phyloP scores from a whole-genome alignment of 2,329 filamentous ascomycete species.

The Cladosporium sp. region DNA sequence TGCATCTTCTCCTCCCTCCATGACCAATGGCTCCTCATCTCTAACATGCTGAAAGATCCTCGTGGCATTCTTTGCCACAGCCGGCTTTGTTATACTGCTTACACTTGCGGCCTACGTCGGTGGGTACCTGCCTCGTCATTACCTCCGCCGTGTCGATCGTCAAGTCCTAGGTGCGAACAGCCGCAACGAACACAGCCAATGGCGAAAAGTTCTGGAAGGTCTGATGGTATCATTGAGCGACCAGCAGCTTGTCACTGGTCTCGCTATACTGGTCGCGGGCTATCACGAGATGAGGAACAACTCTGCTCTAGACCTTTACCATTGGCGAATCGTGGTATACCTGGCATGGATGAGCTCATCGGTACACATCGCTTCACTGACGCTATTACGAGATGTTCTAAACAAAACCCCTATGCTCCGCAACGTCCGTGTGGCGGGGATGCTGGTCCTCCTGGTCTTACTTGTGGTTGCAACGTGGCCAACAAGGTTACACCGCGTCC shows the following conservation, averaged over 20 bases:
- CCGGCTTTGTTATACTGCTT: background rate
- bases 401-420: slow-evolving; percentile 12
- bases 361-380: slow-evolving; percentile 21
- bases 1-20: background rate
- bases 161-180: background rate
- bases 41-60: background rate
- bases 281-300: slow-evolving; percentile 11
- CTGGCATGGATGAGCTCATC: slow-evolving; percentile 21
- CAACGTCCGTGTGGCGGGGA: slow-evolving; percentile 15
- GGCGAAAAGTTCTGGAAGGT: background rate
- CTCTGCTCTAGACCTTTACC: slow-evolving; percentile 4
- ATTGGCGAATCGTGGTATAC: slow-evolving; percentile 20
- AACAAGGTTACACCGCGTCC: background rate
- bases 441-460: slow-evolving; percentile 14
- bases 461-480: slow-evolving; percentile 11
- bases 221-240: slow-evolving; percentile 18
- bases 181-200: background rate
- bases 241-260: slow-evolving; percentile 22
- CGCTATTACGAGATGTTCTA: slow-evolving; percentile 15
- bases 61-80: background rate
- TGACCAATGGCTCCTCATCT: background rate
- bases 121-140: slow-evolving; percentile 7
- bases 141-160: background rate
- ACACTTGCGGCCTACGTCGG: background rate
- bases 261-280: slow-evolving; percentile 18